Percentiles rank a stretch among this genome's conserved stretches.
Conservation (phyloP, 176 grass and related monocot genomes). For the Carex littledalei region DNA sequence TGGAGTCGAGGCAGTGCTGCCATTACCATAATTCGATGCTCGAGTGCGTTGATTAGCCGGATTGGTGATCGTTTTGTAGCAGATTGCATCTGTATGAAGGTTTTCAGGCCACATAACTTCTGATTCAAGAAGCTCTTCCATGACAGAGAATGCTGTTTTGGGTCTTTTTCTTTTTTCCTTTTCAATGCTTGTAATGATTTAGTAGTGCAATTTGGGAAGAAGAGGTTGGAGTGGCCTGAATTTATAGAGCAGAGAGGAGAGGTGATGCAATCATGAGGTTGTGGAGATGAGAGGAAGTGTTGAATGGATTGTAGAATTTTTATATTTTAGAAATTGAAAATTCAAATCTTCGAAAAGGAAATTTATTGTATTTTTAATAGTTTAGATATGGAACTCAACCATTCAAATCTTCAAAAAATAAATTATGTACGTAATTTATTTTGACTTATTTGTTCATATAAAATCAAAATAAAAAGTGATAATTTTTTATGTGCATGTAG, state of each 20-base stretch:
- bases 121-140: constrained; percentile 46
- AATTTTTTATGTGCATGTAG: no score
- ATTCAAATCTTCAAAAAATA: no score
- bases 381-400: no score
- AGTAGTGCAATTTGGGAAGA: not conserved
- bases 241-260: not conserved
- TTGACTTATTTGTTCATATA: no score
- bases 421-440: no score
- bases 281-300: not conserved
- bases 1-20: not conserved
- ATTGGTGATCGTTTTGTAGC: not conserved
- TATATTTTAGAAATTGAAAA: no score
- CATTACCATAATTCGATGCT: not conserved
- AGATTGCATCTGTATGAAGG: not conserved
- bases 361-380: no score
- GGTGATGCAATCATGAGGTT: not conserved
- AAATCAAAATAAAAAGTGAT: no score
- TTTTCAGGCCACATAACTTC: constrained; percentile 65
- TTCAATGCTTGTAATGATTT: constrained; percentile 4
- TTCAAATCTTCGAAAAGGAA: no score
- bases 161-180: not conserved
- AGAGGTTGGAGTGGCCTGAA: not conserved
- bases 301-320: not conserved
- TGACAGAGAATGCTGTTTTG: not conserved
- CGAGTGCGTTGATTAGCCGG: not conserved